Evolutionary conservation across 805 yeast species (phyloP).

Genomic region (Lipomyces lipofer): DNA sequence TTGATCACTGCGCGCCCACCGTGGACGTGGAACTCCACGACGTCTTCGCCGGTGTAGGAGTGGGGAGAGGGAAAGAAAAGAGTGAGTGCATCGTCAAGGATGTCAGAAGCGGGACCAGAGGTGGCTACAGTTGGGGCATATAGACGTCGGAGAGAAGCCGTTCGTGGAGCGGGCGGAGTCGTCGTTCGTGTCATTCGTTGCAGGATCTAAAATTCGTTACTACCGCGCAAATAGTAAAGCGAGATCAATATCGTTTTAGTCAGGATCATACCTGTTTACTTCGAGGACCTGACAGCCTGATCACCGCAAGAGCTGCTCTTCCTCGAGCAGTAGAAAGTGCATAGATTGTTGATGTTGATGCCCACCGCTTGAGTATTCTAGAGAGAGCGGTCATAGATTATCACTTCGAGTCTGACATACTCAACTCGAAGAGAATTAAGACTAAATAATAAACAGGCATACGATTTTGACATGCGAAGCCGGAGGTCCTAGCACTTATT

Average conservation of each 20-base stretch:
- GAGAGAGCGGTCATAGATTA: no score
- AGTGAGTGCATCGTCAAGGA: conserved; percentile 77
- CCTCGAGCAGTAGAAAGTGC: conserved; percentile 86
- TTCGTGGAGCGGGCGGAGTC: conserved; percentile 14
- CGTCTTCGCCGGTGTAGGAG: conserved; percentile 91
- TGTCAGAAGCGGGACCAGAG: conserved; percentile 12
- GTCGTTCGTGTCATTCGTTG: conserved; percentile 15
- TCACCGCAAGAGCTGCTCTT: conserved; percentile 81
- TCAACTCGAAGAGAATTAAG: no score
- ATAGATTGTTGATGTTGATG: conserved; percentile 66
- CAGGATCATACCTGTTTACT: conserved; percentile 44
- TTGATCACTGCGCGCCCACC: conserved; percentile 87
- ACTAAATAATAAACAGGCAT: no score
- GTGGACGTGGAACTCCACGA: conserved; percentile 85
- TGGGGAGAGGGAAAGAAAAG: conserved; percentile 69
- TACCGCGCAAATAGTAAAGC: no score
- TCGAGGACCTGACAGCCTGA: conserved; percentile 77
- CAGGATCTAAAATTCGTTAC: conserved; percentile 48
- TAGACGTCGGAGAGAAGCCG: conserved; percentile 16
- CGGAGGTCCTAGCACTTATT: no score
- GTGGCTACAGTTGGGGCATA: conserved; percentile 18
- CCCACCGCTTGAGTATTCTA: no score
- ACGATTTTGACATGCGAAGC: no score
- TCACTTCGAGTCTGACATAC: no score
- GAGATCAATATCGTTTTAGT: no score